Evolutionary conservation across 352 stramenopile genomes (phyloP), one percentile per base, ranked within the genome.

Genomic region (Thraustochytrium striatum): DNA sequence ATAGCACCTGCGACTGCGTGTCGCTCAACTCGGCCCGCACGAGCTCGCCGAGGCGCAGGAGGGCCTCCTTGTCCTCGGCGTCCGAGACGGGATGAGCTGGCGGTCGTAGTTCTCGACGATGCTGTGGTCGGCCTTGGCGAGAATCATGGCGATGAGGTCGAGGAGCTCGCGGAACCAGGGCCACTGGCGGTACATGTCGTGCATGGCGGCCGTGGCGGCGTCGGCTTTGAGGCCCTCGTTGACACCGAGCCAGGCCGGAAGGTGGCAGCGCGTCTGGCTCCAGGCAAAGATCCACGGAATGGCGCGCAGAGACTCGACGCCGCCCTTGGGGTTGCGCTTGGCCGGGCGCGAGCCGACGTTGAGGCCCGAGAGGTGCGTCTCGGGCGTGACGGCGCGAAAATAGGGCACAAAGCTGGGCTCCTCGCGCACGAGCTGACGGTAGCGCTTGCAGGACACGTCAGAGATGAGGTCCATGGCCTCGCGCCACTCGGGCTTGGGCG

Each of bases 251-350:
- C 90, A 94, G 33, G 88, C 87, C 21, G 88, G 90, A 43, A 95
- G 72, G 81, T 93, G 87, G 47, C 89, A 86, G 61, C 90, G 81
- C 30, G 89, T 93, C 83, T 95, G 90, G 8, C 88, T 90, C 89
- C 89, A 95, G 13, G 90, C 88, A 85, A 95, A 94, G 5, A 90
- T 92, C 90, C 90, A 95, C 58, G 90, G 90, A 57, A 94, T 94
- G 3, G 90, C 90, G 57, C 89, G 82, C 2, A 94, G 85, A 81
- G 84, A 89, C 75, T 95, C 90, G 43, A 95, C 89, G 61, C 89
- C 89, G 25, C 90, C 90, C 82, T 88, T 90, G 0, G 89, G 88
- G 80, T 92, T 92, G 38, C 90, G 84, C 81, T 95, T 95, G 1
- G 88, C 83, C 21, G 90, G 90, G 38, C 90, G 84, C 69, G 87